Percentiles rank a stretch among this genome's conserved stretches.
Conservation (phyloP, 1,139 yeast species). For the Saccharomyces hybrid region DNA sequence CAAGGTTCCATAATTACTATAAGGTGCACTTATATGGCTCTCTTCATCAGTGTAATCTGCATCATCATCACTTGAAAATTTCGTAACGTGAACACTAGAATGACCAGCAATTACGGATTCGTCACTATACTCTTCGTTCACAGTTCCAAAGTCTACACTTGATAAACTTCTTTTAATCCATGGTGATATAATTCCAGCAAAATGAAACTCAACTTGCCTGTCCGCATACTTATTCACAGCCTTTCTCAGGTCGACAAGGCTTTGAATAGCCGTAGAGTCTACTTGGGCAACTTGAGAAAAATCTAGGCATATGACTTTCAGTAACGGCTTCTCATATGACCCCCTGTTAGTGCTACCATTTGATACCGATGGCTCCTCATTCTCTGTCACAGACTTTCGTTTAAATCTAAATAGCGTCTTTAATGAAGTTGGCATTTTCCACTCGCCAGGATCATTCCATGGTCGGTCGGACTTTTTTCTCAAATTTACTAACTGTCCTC, state of each 20-base stretch:
- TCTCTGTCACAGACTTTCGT: conserved; percentile 7
- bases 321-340: conserved; percentile 53
- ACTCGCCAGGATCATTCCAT: conserved; percentile 81
- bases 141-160: conserved; percentile 67
- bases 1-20: conserved; percentile 29
- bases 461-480: conserved; percentile 63
- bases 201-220: too few species aligned
- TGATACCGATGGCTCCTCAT: conserved; percentile 1
- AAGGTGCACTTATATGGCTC: not conserved
- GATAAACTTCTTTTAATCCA: too few species aligned
- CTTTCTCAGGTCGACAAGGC: conserved; percentile 37
- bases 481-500: conserved; percentile 45
- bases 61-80: conserved; percentile 18
- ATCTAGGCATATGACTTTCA: conserved; percentile 71
- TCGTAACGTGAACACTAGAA: conserved; percentile 29
- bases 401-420: conserved; percentile 8
- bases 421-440: conserved; percentile 24
- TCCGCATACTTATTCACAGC: too few species aligned
- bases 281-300: conserved; percentile 67
- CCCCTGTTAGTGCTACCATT: conserved; percentile 1
- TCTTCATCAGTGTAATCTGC: not conserved
- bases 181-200: too few species aligned
- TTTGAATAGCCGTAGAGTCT: conserved; percentile 76
- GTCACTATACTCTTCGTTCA: conserved; percentile 34
- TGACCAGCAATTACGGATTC: conserved; percentile 29